Evolutionary conservation across 371 early-diverging fungal genomes (phyloP).

Genomic region (Conidiobolus incongruus): DNA sequence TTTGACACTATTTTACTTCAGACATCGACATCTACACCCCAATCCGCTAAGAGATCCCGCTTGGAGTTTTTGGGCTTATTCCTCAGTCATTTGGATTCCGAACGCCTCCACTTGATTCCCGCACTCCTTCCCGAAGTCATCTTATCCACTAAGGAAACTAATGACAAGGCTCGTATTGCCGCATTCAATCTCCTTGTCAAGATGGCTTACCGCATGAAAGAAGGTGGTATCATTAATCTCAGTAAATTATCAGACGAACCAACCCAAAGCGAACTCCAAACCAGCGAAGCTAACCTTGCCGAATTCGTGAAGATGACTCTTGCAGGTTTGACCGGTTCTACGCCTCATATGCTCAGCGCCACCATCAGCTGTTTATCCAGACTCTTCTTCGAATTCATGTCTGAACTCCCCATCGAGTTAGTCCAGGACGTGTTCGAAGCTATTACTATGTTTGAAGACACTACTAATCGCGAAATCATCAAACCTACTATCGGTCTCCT

Average conservation of each 20-base stretch:
- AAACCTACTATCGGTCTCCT: conserved; percentile 79
- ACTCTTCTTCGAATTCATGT: conserved; percentile 64
- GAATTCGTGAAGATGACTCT: conserved; percentile 70
- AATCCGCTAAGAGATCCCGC: conserved; percentile 24
- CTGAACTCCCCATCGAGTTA: conserved; percentile 20
- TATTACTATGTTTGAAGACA: conserved; percentile 46
- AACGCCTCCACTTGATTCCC: conserved; percentile 64
- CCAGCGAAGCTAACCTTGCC: conserved; percentile 19
- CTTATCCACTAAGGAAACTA: conserved; percentile 76
- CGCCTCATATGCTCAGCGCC: conserved; percentile 84
- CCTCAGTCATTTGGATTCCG: conserved; percentile 3
- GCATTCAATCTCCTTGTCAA: conserved; percentile 68
- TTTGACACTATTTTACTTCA: conserved; percentile 23
- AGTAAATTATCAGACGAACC: conserved; percentile 13
- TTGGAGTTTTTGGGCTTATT: background rate
- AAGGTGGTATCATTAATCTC: conserved; percentile 34
- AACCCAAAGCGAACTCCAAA: background rate
- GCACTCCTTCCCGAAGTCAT: conserved; percentile 74
- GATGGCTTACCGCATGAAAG: conserved; percentile 74
- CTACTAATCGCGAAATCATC: conserved; percentile 74
- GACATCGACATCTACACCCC: conserved; percentile 22
- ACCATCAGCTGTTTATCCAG: conserved; percentile 64
- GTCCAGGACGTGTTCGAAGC: conserved; percentile 38
- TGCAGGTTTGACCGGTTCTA: conserved; percentile 82
- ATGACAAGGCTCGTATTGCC: conserved; percentile 60